phyloP scores from a whole-genome alignment of 345 rosid genomes.

The Acer negundo region DNA sequence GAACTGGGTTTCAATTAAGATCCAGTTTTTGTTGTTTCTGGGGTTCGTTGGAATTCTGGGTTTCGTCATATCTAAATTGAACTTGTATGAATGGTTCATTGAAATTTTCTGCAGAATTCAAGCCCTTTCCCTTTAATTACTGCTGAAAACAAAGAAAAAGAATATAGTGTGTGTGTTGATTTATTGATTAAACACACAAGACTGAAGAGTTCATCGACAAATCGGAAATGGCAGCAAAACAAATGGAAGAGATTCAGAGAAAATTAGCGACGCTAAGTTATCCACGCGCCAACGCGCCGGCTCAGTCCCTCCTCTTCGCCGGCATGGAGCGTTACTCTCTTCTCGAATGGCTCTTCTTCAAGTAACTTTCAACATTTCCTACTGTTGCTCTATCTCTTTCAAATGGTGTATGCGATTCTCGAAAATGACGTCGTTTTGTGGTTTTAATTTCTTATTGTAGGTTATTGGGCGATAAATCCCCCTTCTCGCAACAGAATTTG shows the following conservation, averaged over 20 bases:
- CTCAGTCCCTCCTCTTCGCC: constrained; percentile 97
- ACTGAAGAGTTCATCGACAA: background rate
- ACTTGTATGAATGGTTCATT: background rate
- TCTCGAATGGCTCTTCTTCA: constrained; percentile 97
- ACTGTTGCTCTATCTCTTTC: background rate
- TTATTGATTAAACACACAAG: background rate
- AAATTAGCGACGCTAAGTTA: constrained; percentile 66
- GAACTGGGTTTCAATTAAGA: constrained; percentile 37
- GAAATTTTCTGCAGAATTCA: constrained; percentile 24
- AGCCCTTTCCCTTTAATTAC: background rate
- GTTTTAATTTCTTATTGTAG: constrained; percentile 36
- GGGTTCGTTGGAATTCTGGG: constrained; percentile 12
- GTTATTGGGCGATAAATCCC: constrained; percentile 89
- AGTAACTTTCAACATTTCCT: constrained; percentile 36
- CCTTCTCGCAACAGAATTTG: constrained; percentile 86
- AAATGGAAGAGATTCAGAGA: constrained; percentile 92
- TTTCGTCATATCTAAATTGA: background rate
- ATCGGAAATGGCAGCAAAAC: constrained; percentile 75
- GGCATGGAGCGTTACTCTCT: constrained; percentile 99
- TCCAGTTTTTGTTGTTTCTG: constrained; percentile 18
- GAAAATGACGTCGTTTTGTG: background rate
- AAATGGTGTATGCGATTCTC: background rate
- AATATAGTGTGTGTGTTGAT: too few relatives aligned
- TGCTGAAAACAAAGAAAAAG: constrained; percentile 12
- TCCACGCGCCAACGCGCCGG: constrained; percentile 85